Conservation (phyloP, 2,329 filamentous ascomycete genomes). For the Pseudocercospora cruenta region DNA sequence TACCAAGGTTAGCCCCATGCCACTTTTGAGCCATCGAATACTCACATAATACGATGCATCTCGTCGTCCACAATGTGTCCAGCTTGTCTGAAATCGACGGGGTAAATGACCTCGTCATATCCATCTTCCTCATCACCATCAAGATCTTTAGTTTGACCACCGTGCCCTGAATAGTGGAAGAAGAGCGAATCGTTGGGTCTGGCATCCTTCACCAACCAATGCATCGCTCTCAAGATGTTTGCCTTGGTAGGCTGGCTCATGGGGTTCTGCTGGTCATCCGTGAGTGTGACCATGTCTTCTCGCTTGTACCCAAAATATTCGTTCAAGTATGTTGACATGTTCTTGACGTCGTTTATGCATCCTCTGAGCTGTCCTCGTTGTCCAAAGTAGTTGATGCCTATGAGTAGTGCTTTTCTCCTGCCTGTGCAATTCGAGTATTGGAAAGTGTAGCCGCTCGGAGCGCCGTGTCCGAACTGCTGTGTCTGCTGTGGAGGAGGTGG, state of each 20-base stretch:
- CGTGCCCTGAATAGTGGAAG: constrained; percentile 93
- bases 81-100: constrained; percentile 77
- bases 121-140: constrained; percentile 82
- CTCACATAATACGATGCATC: constrained; percentile 72
- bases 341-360: constrained; percentile 96
- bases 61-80: constrained; percentile 84
- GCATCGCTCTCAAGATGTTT: constrained; percentile 94
- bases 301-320: constrained; percentile 89
- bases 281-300: constrained; percentile 96
- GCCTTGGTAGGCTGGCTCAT: constrained; percentile 97
- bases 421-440: constrained; percentile 92
- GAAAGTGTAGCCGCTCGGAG: constrained; percentile 78
- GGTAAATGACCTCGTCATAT: constrained; percentile 82
- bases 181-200: constrained; percentile 91
- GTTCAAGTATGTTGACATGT: constrained; percentile 90
- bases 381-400: constrained; percentile 96
- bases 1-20: constrained; percentile 19
- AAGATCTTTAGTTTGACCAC: constrained; percentile 77
- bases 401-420: constrained; percentile 82
- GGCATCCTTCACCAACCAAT: constrained; percentile 95
- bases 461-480: constrained; percentile 77
- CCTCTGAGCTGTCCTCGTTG: constrained; percentile 88
- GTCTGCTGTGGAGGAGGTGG: constrained; percentile 40
- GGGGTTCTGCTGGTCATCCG: constrained; percentile 94
- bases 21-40: background rate